Evolutionary conservation across 805 yeast genomes (phyloP).

Genomic region (Pichia manshurica): DNA sequence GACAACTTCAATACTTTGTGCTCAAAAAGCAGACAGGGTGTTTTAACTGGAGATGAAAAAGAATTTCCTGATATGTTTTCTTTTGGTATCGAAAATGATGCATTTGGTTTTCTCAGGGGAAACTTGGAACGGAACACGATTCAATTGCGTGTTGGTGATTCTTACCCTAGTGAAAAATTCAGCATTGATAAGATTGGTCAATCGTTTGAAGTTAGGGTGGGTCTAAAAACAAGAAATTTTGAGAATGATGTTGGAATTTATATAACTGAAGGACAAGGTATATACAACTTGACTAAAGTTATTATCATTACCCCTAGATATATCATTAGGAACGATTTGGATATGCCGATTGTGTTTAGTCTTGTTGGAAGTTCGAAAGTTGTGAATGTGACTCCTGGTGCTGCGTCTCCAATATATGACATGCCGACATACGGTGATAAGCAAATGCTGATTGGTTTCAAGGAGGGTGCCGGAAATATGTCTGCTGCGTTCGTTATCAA

Average conservation of each 20-base stretch:
- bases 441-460: slow-evolving; percentile 54
- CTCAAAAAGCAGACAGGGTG: slow-evolving; percentile 27
- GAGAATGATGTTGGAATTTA: slow-evolving; percentile 75
- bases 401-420: slow-evolving; percentile 55
- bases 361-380: slow-evolving; percentile 61
- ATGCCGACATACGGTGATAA: slow-evolving; percentile 53
- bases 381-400: slow-evolving; percentile 41
- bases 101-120: slow-evolving; percentile 23
- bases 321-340: slow-evolving; percentile 58
- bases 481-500: slow-evolving; percentile 82
- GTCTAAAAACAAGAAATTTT: slow-evolving; percentile 41
- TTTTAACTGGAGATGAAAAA: not conserved
- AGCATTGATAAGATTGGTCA: slow-evolving; percentile 92
- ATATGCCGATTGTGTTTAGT: slow-evolving; percentile 50
- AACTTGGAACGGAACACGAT: slow-evolving; percentile 57
- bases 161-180: slow-evolving; percentile 65
- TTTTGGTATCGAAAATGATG: slow-evolving; percentile 51
- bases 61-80: slow-evolving; percentile 76
- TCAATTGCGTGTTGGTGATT: slow-evolving; percentile 55
- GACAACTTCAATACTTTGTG: slow-evolving; percentile 47
- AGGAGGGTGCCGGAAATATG: slow-evolving; percentile 59
- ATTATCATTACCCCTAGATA: slow-evolving; percentile 81
- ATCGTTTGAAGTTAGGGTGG: slow-evolving; percentile 46
- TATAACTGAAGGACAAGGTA: slow-evolving; percentile 80
- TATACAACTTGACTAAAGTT: slow-evolving; percentile 69